phyloP scores from a whole-genome alignment of 805 yeast species.

The Blastobotrys parvus region DNA sequence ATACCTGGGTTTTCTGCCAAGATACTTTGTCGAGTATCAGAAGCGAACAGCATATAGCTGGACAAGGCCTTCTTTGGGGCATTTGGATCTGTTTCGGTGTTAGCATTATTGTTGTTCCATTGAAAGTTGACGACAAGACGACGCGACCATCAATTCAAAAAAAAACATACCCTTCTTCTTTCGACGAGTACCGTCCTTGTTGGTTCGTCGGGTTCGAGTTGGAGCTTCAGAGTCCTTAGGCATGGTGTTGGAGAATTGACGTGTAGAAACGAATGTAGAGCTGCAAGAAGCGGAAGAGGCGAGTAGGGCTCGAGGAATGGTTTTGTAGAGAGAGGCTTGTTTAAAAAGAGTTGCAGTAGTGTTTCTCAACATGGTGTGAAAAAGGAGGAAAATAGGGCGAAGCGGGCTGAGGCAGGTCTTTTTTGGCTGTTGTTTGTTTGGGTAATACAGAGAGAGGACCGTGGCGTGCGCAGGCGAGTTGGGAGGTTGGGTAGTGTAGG shows the following conservation, averaged over 20 bases:
- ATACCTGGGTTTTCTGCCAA: constrained; percentile 96
- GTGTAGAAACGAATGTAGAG: too few species aligned
- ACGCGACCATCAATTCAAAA: too few species aligned
- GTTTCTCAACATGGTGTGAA: not conserved
- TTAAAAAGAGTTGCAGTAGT: not conserved
- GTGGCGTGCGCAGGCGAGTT: too few species aligned
- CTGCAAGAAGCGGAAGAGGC: too few species aligned
- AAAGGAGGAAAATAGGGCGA: not conserved
- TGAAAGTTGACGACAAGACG: too few species aligned
- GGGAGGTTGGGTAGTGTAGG: too few species aligned
- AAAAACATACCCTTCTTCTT: not conserved
- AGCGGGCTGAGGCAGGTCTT: not conserved
- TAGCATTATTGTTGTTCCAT: too few species aligned
- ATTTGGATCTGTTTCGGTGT: constrained; percentile 53
- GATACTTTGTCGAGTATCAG: constrained; percentile 92
- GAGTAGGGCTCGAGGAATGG: not conserved
- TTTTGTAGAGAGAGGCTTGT: not conserved
- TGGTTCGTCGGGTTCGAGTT: not conserved
- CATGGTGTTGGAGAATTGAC: not conserved
- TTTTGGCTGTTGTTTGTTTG: not conserved
- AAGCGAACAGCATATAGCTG: constrained; percentile 98
- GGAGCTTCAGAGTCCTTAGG: not conserved
- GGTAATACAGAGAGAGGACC: too few species aligned
- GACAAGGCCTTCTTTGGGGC: constrained; percentile 98
- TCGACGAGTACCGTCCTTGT: not conserved